Evolutionary conservation across 2,329 filamentous ascomycete genomes (phyloP).

Genomic region (Tolypocladium amazonense): DNA sequence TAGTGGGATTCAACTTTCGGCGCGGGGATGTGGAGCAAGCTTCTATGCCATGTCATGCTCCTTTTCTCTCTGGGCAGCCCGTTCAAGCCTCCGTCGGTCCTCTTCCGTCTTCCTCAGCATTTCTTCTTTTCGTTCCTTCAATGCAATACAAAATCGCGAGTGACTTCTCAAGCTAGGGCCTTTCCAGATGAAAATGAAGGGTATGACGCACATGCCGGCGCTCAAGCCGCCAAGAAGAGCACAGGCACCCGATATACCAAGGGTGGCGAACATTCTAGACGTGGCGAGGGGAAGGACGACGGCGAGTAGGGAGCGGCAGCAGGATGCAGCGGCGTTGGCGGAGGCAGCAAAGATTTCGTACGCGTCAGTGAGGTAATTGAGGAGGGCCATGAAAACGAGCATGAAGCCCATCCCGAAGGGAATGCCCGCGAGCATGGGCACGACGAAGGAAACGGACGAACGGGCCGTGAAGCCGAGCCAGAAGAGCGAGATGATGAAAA

Average conservation of each 20-base stretch:
- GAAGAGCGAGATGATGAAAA: slow-evolving; percentile 46
- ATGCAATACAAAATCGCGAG: slow-evolving; percentile 51
- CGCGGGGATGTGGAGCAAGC: neutral
- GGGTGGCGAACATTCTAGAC: slow-evolving; percentile 33
- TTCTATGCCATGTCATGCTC: neutral
- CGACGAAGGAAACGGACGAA: slow-evolving; percentile 35
- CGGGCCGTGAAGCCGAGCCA: slow-evolving; percentile 52
- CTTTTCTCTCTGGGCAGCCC: slow-evolving; percentile 10
- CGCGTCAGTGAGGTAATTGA: slow-evolving; percentile 58
- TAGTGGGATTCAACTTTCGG: no score
- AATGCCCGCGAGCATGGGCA: slow-evolving; percentile 49
- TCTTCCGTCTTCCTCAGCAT: slow-evolving; percentile 29
- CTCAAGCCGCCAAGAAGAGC: slow-evolving; percentile 41
- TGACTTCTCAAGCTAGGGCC: slow-evolving; percentile 42
- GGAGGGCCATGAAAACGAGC: slow-evolving; percentile 51
- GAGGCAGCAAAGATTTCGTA: slow-evolving; percentile 58
- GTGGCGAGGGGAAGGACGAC: slow-evolving; percentile 55
- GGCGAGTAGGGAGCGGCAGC: slow-evolving; percentile 85
- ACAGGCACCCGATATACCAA: slow-evolving; percentile 39
- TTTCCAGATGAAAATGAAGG: slow-evolving; percentile 44
- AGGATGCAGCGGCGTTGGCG: slow-evolving; percentile 77
- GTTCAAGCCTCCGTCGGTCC: slow-evolving; percentile 17
- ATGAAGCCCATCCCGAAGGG: slow-evolving; percentile 52
- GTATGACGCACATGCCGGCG: slow-evolving; percentile 37
- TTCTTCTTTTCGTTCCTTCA: slow-evolving; percentile 40